Conservation (phyloP, 2,329 filamentous ascomycete species). For the Neonectria faginata region DNA sequence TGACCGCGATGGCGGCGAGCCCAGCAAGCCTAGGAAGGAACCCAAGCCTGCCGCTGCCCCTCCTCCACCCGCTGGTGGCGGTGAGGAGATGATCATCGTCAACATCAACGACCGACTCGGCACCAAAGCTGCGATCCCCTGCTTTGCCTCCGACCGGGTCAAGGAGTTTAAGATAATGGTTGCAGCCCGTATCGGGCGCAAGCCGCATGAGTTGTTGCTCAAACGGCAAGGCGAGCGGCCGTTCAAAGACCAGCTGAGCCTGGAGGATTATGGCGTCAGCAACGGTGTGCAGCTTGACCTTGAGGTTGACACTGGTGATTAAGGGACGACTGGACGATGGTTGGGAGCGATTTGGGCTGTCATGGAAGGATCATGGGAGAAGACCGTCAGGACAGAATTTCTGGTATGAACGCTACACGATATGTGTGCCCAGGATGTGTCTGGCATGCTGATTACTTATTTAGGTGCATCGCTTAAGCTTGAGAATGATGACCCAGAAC, state of each 20-base stretch:
- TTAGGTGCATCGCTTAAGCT: background rate
- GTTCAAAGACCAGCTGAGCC: conserved; percentile 89
- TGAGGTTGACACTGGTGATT: conserved; percentile 72
- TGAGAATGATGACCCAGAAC: background rate
- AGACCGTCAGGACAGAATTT: background rate
- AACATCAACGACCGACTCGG: conserved; percentile 95
- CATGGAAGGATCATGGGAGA: background rate
- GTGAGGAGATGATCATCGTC: conserved; percentile 91
- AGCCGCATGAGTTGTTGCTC: conserved; percentile 90
- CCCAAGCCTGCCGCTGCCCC: conserved; percentile 45
- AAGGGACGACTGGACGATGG: conserved; percentile 39
- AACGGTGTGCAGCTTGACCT: conserved; percentile 82
- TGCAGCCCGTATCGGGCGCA: conserved; percentile 86
- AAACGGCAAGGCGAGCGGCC: conserved; percentile 93
- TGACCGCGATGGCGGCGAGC: conserved; percentile 32
- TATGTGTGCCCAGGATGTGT: background rate
- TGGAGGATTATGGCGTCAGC: conserved; percentile 94
- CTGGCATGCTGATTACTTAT: conserved; percentile 3
- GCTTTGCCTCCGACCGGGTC: conserved; percentile 84
- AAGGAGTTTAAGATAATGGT: conserved; percentile 92
- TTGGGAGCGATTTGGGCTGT: background rate
- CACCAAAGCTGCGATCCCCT: conserved; percentile 94
- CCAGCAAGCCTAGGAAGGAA: conserved; percentile 54
- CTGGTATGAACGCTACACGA: background rate
- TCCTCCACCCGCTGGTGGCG: conserved; percentile 41